These are phyloP conservation scores for Parafenestella ontariensis DNA, from an alignment of 2,329 filamentous ascomycete species.

Conservation along the genomic window DNA sequence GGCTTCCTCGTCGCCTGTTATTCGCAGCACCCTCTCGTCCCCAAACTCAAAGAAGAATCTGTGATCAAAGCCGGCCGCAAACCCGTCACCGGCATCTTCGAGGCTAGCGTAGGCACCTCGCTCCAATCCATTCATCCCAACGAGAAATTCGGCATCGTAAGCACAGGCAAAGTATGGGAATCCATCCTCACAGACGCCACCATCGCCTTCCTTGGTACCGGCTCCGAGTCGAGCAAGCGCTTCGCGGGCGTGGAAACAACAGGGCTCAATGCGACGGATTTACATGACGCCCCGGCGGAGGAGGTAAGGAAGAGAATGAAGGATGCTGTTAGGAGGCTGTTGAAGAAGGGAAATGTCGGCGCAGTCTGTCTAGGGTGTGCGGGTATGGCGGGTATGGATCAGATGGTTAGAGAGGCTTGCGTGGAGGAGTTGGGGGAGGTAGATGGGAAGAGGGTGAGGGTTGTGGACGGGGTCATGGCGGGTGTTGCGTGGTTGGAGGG, in stretches of 20 bases:
- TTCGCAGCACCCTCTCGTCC: constrained; percentile 80
- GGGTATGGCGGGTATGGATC: constrained; percentile 86
- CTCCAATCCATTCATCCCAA: constrained; percentile 61
- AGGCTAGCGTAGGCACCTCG: constrained; percentile 75
- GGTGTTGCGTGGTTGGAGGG: constrained; percentile 70
- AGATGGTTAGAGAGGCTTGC: constrained; percentile 74
- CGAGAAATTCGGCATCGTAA: constrained; percentile 82
- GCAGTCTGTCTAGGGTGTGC: constrained; percentile 87
- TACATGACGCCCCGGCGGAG: constrained; percentile 72
- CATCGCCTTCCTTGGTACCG: constrained; percentile 65
- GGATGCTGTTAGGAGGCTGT: constrained; percentile 71
- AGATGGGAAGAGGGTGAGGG: constrained; percentile 65
- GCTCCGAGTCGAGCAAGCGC: constrained; percentile 49
- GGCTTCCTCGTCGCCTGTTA: constrained; percentile 90
- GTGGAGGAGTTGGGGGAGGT: constrained; percentile 68
- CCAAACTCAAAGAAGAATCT: constrained; percentile 60
- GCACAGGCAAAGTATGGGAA: constrained; percentile 86
- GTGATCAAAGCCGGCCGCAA: constrained; percentile 48
- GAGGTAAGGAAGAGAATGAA: constrained; percentile 71
- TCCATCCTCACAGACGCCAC: constrained; percentile 72
- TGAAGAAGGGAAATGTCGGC: constrained; percentile 64
- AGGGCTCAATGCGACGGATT: constrained; percentile 77
- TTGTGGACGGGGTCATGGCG: constrained; percentile 82
- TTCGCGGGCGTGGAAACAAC: constrained; percentile 87
- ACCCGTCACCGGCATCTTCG: constrained; percentile 83